A percentile compares a stretch with the other conserved stretches of the same genome.
Conservation (phyloP, 176 grass and related monocot genomes). For the Aegilops tauschii region DNA sequence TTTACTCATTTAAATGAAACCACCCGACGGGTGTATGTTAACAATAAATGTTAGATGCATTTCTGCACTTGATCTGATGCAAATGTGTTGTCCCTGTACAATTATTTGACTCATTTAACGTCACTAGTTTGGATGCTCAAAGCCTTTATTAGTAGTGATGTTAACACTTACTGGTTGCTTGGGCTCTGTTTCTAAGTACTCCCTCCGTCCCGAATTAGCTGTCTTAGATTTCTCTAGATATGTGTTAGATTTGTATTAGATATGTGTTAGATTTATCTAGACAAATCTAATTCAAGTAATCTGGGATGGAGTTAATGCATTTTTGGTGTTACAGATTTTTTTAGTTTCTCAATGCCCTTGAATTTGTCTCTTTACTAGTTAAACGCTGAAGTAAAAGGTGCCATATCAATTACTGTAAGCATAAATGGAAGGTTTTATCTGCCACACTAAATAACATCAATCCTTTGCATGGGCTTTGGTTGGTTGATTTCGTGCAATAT, state of each 20-base stretch:
- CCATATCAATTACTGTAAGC: neutral
- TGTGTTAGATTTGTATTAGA: too few relatives aligned
- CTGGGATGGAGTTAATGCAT: neutral
- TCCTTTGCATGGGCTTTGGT: neutral
- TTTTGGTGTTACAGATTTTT: neutral
- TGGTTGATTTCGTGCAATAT: neutral
- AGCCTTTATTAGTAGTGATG: neutral
- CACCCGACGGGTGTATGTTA: neutral
- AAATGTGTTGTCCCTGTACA: neutral
- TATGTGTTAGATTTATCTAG: too few relatives aligned
- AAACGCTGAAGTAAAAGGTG: neutral
- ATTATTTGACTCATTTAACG: neutral
- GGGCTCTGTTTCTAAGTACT: neutral
- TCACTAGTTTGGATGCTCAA: neutral
- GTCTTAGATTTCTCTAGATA: too few relatives aligned
- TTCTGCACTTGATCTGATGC: neutral
- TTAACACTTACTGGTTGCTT: neutral
- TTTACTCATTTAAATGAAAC: constrained; percentile 16
- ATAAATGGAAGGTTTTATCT: neutral
- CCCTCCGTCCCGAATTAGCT: too few relatives aligned
- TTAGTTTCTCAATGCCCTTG: neutral
- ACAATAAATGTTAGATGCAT: neutral
- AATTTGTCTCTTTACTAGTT: neutral
- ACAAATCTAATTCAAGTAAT: too few relatives aligned
- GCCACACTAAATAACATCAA: neutral